Base-by-base conservation (phyloP, 1,284 basidiomycete genomes). In the Taiwanofungus camphoratus region DNA sequence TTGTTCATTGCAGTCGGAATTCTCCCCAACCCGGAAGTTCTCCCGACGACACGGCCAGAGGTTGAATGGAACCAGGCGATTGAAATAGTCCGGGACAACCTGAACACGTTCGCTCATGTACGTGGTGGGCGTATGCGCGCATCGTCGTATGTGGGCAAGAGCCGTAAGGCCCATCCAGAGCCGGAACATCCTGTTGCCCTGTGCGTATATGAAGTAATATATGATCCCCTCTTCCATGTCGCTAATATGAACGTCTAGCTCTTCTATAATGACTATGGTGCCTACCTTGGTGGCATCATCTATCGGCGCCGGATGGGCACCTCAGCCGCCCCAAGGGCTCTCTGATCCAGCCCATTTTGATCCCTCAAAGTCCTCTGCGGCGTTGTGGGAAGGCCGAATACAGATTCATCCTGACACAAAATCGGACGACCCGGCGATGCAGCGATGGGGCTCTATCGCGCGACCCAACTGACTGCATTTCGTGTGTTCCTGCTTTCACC, bases 341-440 rank as follows among this genome's bases (percentile, higher is more conserved):
- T 82, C 79, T 3, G 84, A 92, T 60, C 88, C 90, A 8, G 80
- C 86, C 8, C 71, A 76, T 26, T 67, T 71, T 41, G 87, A 92
- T 60, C 90, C 89, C 2, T 88, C 84, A 9, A 76, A 71, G 50
- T 89, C 86, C 5, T 85, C 86, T 22, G 81, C 85, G 3, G 87
- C 85, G 1, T 69, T 90, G 2, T 86, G 79, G 79, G 78, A 86
- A 58, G 91, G 90, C 49, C 86, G 79, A 59, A 69, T 92, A 16
- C 87, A 91, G 58, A 71, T 94, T 18, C 92, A 95, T 60, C 91
- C 91, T 0, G 88, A 90, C 33, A 93, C 91, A 16, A 71, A 70
- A 50, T 54, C 52, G 12, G 70, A 77, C 50, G 74, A 77, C 43
- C 69, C 67, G 1, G 65, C 69, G 18, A 65, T 65, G 51, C 55